A percentile compares a stretch with the other conserved stretches of the same genome.
Evolutionary conservation across 2,329 filamentous ascomycete species (phyloP).

Genomic region (Cladosporium sp.): DNA sequence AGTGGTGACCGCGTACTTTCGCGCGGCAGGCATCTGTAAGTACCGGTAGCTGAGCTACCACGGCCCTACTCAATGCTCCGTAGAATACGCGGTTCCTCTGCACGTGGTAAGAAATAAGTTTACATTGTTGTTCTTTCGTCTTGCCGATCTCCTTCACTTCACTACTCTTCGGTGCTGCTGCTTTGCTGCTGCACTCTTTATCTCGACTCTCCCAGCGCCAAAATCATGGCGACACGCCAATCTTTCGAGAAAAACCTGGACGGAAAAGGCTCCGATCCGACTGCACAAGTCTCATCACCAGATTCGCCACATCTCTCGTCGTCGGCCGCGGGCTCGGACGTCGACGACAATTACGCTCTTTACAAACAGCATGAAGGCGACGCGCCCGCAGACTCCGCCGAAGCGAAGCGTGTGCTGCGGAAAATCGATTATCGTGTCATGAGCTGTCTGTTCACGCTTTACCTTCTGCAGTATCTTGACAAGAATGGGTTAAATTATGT

Average conservation of each 20-base stretch:
- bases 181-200: background rate
- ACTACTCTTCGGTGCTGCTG: background rate
- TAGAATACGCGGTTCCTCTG: conserved; percentile 7
- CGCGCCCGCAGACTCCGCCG: conserved; percentile 14
- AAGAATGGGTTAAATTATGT: conserved; percentile 40
- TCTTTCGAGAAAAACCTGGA: background rate
- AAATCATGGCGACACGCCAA: background rate
- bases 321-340: conserved; percentile 16
- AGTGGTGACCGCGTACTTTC: background rate
- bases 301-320: conserved; percentile 16
- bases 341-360: conserved; percentile 27
- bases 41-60: background rate
- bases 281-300: background rate
- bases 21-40: conserved; percentile 1
- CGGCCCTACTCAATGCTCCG: conserved; percentile 4
- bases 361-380: conserved; percentile 25
- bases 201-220: background rate
- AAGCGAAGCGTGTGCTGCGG: conserved; percentile 30
- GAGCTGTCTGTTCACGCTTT: conserved; percentile 31
- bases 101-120: conserved; percentile 2
- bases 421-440: conserved; percentile 35
- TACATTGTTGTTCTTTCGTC: background rate
- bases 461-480: conserved; percentile 40
- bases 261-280: background rate
- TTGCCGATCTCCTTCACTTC: conserved; percentile 1